Conservation (phyloP, 257 asterid species). For the Solanum sitiens region DNA sequence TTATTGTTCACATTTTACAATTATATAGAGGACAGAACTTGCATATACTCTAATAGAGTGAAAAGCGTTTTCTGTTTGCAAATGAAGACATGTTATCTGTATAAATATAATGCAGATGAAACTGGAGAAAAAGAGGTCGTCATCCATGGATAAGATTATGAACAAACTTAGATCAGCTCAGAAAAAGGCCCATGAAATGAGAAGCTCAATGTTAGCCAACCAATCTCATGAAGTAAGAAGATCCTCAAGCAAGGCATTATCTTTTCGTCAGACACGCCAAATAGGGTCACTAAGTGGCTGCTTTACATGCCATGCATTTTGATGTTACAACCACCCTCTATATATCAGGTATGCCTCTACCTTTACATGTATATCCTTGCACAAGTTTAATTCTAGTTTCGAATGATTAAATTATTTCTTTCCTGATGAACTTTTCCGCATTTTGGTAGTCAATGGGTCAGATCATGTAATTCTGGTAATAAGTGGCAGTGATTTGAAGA, state of each 20-base stretch:
- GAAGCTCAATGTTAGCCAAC: conserved; percentile 44
- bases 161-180: conserved; percentile 76
- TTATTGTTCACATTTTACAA: not conserved
- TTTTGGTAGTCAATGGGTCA: not conserved
- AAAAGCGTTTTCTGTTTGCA: not conserved
- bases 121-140: conserved; percentile 89
- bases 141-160: conserved; percentile 92
- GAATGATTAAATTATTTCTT: not conserved
- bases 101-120: conserved; percentile 50
- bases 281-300: conserved; percentile 80
- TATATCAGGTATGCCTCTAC: conserved; percentile 22
- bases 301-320: conserved; percentile 83
- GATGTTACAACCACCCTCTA: conserved; percentile 6
- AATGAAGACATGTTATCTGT: not conserved
- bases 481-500: not conserved
- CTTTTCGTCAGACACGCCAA: conserved; percentile 51
- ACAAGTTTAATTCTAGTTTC: not conserved
- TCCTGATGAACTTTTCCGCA: not conserved
- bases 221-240: conserved; percentile 29
- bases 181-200: conserved; percentile 84
- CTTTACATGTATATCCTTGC: not conserved
- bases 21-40: not conserved
- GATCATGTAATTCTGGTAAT: not conserved
- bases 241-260: conserved; percentile 41
- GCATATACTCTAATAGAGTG: not conserved